Evolutionary conservation across 345 rosid species (phyloP), one percentile per base, ranked within the genome.

Genomic region (Salix dunnii): DNA sequence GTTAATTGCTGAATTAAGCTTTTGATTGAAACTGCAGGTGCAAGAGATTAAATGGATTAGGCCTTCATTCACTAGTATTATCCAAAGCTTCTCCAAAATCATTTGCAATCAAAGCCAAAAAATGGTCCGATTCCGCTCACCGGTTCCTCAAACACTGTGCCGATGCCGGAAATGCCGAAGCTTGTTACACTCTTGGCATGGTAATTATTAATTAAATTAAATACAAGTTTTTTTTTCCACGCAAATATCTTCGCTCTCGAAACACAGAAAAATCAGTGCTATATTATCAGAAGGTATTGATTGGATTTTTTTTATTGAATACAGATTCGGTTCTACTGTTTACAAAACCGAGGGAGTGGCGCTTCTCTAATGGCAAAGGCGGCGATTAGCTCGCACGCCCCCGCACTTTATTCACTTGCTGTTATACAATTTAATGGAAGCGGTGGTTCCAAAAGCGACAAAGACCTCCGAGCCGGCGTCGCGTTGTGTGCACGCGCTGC

Each of bases 401-500:
- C 88, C 68, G 90, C 98, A 1, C 86, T 96, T 0, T 93, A 96
- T 77, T 96, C 99, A 0, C 84, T 96, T 5, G 93, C 99, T 1
- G 94, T 96, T 72, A 89, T 96, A 40, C 98, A 91, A 84, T 96
- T 96, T 84, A 96, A 96, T 78, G 99, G 99, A 75, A 96, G 98
- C 87, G 99, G 99, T 20, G 96, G 98, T 53, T 91, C 93, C 0
- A 96, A 96, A 80, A 91, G 87, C 79, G 98, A 93, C 46, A 96
- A 96, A 73, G 97, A 96, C 81, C 89, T 96, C 5, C 82, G 97
- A 21, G 98, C 97, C 27, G 99, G 99, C 36, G 98, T 91, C 3
- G 98, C 98, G 63, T 67, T 96, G 7, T 93, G 99, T 49, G 97
- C 98, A 2, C 91, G 99, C 62, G 93, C 99, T 2, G 98, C 99